These are phyloP conservation scores for Fusarium fracticaudum DNA, from an alignment of 2,329 filamentous ascomycete genomes.

Conservation along the genomic window DNA sequence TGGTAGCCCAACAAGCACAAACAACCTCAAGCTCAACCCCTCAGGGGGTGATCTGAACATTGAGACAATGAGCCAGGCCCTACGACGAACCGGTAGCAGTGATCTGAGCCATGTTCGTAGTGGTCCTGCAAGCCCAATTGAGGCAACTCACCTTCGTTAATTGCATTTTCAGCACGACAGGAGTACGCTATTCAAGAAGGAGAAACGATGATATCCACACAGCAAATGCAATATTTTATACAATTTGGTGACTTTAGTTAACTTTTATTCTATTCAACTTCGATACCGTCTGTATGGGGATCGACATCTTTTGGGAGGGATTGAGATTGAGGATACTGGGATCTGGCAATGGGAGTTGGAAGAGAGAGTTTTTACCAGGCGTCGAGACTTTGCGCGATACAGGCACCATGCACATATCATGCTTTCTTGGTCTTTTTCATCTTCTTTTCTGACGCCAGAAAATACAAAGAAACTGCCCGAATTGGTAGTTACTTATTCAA, in stretches of 20 bases:
- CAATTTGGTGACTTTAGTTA: constrained; percentile 32
- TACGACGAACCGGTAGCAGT: constrained; percentile 84
- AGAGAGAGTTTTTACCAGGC: constrained; percentile 42
- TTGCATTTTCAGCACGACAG: neutral
- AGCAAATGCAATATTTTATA: constrained; percentile 29
- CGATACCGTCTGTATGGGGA: constrained; percentile 16
- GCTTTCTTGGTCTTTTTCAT: constrained; percentile 26
- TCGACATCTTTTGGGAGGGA: constrained; percentile 33
- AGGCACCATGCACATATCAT: constrained; percentile 33
- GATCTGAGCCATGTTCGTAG: constrained; percentile 72
- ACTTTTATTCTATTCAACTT: constrained; percentile 35
- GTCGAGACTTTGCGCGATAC: constrained; percentile 36
- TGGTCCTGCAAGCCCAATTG: constrained; percentile 67
- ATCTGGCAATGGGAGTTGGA: constrained; percentile 46
- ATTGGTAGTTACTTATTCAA: constrained; percentile 7
- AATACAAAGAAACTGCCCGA: constrained; percentile 23
- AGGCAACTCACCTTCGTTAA: constrained; percentile 49
- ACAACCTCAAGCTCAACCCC: constrained; percentile 54
- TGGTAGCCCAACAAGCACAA: constrained; percentile 70
- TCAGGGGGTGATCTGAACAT: constrained; percentile 77
- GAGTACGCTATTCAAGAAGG: neutral
- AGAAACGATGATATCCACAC: constrained; percentile 30
- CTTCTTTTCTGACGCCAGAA: constrained; percentile 27
- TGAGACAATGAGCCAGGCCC: constrained; percentile 92
- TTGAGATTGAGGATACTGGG: constrained; percentile 34